Evolutionary conservation across 371 early-diverging fungal genomes (phyloP).

Genomic region (Cokeromyces recurvatus): DNA sequence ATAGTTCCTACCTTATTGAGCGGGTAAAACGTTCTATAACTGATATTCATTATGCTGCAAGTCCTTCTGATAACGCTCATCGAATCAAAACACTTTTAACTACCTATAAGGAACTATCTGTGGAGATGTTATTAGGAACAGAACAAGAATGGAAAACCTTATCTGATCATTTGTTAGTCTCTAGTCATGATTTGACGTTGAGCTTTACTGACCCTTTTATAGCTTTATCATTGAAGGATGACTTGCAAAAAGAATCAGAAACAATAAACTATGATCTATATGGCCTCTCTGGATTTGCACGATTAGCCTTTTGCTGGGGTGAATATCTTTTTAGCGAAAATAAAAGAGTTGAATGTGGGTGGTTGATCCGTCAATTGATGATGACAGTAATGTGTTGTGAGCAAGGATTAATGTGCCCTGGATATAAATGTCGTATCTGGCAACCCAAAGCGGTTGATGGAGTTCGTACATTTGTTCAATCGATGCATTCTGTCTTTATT

Average conservation of each 20-base stretch:
- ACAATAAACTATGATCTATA: slow-evolving; percentile 46
- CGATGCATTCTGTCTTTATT: slow-evolving; percentile 6
- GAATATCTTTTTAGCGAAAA: slow-evolving; percentile 24
- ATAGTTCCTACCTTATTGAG: too few relatives aligned
- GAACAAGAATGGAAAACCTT: slow-evolving; percentile 25
- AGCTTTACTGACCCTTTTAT: too few relatives aligned
- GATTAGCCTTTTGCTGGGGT: slow-evolving; percentile 43
- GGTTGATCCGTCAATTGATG: slow-evolving; percentile 41
- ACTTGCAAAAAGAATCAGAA: slow-evolving; percentile 27
- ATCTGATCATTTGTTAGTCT: too few relatives aligned
- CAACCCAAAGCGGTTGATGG: slow-evolving; percentile 16
- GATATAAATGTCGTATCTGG: slow-evolving; percentile 19
- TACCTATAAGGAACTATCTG: neutral
- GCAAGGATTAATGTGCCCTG: slow-evolving; percentile 23
- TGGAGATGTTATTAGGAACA: slow-evolving; percentile 13
- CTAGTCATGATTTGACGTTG: too few relatives aligned
- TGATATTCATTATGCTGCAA: slow-evolving; percentile 34
- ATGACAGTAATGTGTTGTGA: slow-evolving; percentile 30
- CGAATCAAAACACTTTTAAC: slow-evolving; percentile 14
- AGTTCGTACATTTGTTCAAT: slow-evolving; percentile 22
- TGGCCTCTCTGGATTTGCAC: slow-evolving; percentile 52
- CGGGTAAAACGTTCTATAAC: slow-evolving; percentile 41
- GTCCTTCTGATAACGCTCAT: slow-evolving; percentile 24
- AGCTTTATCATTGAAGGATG: slow-evolving; percentile 21
- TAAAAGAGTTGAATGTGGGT: slow-evolving; percentile 6